phyloP scores from a whole-genome alignment of 495 filamentous ascomycete species.

The Coniosporium apollinis region DNA sequence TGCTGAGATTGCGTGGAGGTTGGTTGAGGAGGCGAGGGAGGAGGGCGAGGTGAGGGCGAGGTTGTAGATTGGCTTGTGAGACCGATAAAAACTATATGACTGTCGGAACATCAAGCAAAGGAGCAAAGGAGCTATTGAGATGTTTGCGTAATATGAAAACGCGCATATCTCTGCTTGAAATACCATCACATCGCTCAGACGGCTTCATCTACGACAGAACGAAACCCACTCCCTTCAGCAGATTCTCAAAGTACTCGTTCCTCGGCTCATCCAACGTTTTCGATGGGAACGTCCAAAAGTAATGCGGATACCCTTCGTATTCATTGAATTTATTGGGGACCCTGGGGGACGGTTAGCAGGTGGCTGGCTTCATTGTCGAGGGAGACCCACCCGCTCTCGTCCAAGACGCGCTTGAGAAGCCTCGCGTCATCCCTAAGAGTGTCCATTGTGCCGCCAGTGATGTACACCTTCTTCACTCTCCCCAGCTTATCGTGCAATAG shows the following conservation, averaged over 20 bases:
- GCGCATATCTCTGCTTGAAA: too few species aligned
- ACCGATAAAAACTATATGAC: too few species aligned
- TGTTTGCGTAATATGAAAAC: too few species aligned
- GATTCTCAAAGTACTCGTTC: constrained; percentile 6
- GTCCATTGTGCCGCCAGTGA: constrained; percentile 17
- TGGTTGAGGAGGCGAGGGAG: constrained; percentile 34
- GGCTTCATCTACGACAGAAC: too few species aligned
- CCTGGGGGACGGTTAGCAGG: too few species aligned
- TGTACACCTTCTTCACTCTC: constrained; percentile 14
- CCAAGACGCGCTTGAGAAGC: constrained; percentile 14
- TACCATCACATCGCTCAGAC: too few species aligned
- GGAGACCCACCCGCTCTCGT: too few species aligned
- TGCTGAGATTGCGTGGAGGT: constrained; percentile 59
- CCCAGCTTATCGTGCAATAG: constrained; percentile 8
- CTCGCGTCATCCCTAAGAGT: constrained; percentile 16
- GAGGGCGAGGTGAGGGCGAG: constrained; percentile 27
- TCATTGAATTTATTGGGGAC: constrained; percentile 11
- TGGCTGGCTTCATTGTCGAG: too few species aligned
- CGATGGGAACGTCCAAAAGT: constrained; percentile 11
- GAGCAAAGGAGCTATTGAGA: too few species aligned
- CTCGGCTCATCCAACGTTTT: constrained; percentile 4
- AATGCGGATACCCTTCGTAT: constrained; percentile 8
- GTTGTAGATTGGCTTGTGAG: too few species aligned
- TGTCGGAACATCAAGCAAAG: too few species aligned
- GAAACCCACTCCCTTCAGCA: constrained; percentile 3